Conservation (phyloP, 106 monocot species). For the Dioscorea dumetorum region DNA sequence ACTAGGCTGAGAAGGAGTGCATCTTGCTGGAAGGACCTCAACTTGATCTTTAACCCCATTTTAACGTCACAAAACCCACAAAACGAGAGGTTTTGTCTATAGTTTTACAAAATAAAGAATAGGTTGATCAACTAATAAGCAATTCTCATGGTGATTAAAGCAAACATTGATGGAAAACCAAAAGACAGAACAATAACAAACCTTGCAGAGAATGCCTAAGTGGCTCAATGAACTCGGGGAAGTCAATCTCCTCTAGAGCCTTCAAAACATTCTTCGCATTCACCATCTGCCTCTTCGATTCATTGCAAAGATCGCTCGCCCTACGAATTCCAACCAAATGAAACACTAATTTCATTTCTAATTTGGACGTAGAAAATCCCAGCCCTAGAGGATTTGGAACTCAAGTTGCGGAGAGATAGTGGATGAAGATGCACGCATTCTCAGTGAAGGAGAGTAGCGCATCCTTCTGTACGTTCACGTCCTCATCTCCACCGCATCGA, state of each 20-base stretch:
- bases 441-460: too few relatives aligned
- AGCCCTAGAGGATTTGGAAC: too few relatives aligned
- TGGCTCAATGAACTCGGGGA: slow-evolving; percentile 79
- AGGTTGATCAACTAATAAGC: neutral
- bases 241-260: slow-evolving; percentile 90
- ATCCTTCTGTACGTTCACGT: too few relatives aligned
- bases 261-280: slow-evolving; percentile 88
- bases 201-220: slow-evolving; percentile 65
- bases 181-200: slow-evolving; percentile 12
- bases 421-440: too few relatives aligned
- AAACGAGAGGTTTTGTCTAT: neutral
- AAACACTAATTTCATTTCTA: too few relatives aligned
- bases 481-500: slow-evolving; percentile 15
- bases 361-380: too few relatives aligned
- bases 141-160: neutral
- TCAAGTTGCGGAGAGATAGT: too few relatives aligned
- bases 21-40: neutral
- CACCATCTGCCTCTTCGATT: slow-evolving; percentile 91
- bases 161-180: neutral
- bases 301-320: slow-evolving; percentile 95
- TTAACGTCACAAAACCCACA: neutral
- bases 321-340: slow-evolving; percentile 17
- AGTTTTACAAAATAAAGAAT: too few relatives aligned
- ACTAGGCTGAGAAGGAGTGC: too few relatives aligned
- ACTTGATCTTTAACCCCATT: neutral